These are phyloP conservation scores for Kazachstania bromeliacearum DNA, from an alignment of 805 yeast genomes.

Conservation along the genomic window DNA sequence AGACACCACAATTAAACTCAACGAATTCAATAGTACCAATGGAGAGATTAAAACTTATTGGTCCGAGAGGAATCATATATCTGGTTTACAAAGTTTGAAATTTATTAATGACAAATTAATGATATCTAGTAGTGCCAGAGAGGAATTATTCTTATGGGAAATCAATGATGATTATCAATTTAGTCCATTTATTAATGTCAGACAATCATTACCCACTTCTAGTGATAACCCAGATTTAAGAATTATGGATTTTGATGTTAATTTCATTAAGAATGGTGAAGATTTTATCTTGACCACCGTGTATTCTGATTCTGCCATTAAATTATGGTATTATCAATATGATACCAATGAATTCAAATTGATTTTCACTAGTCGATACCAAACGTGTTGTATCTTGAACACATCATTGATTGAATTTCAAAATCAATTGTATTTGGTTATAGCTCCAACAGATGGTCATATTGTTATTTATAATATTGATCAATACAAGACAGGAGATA, in stretches of 20 bases:
- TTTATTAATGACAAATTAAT: conserved; percentile 44
- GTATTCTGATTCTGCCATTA: conserved; percentile 77
- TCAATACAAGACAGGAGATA: background rate
- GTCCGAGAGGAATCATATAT: conserved; percentile 72
- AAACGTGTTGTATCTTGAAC: conserved; percentile 69
- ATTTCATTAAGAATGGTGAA: conserved; percentile 26
- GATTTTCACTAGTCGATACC: conserved; percentile 44
- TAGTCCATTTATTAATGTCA: conserved; percentile 39
- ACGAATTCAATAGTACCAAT: conserved; percentile 24
- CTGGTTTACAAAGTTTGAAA: conserved; percentile 74
- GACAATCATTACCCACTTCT: conserved; percentile 46
- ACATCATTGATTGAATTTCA: conserved; percentile 36
- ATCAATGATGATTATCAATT: conserved; percentile 31
- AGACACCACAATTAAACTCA: conserved; percentile 70
- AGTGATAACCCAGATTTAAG: conserved; percentile 69
- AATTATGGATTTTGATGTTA: conserved; percentile 72
- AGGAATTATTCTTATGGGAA: conserved; percentile 80
- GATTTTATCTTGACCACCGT: conserved; percentile 45
- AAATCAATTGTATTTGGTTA: conserved; percentile 32
- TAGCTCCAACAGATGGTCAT: conserved; percentile 80
- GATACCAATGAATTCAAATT: conserved; percentile 32
- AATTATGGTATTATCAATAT: conserved; percentile 47
- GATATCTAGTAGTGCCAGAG: conserved; percentile 68
- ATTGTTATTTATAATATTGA: conserved; percentile 50
- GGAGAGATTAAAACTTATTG: conserved; percentile 43